Base-by-base conservation (phyloP, 805 yeast genomes). In the Kodamaea neixiangensis region DNA sequence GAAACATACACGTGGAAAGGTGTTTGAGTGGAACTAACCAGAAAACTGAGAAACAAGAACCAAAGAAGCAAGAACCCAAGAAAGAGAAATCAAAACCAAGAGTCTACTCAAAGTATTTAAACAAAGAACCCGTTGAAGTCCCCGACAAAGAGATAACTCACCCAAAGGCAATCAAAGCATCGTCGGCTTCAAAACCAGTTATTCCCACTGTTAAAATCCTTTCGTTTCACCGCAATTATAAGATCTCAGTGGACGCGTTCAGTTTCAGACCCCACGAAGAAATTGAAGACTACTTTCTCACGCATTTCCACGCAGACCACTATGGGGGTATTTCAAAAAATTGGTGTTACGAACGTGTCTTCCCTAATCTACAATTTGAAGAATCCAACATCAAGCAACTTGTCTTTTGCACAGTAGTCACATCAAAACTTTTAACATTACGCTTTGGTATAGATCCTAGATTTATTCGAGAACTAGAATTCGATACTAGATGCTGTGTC, bases 271-370 rank as follows among this genome's bases (percentile, higher is more conserved):
- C 78, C 0, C 73, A 79, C 54, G 71, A 69, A 0, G 63, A 67
- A 1, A 78, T 86, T 5, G 53, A 66, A 2, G 73, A 75, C 40
- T 87, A 87, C 65, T 80, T 86, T 54, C 67, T 88, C 20, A 79
- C 90, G 0, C 99, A 94, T 70, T 93, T 88, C 71, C 99, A 94
- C 66, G 75, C 96, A 0, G 99, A 94, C 64, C 99, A 94, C 64
- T 94, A 94, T 62, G 90, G 89, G 3, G 98, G 99, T 0, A 68
- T 94, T 13, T 69, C 84, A 2, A 87, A 87, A 59, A 73, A 77
- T 18, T 94, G 98, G 98, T 67, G 77, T 43, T 62, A 66, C 38
- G 76, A 73, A 50, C 55, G 76, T 20, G 67, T 72, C 1, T 66
- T 73, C 44, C 58, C 59, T 3, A 65, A 59, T 14, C 56, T 54